Conservation (phyloP, 169 alveolate species). For the Cryptosporidium bovis region DNA sequence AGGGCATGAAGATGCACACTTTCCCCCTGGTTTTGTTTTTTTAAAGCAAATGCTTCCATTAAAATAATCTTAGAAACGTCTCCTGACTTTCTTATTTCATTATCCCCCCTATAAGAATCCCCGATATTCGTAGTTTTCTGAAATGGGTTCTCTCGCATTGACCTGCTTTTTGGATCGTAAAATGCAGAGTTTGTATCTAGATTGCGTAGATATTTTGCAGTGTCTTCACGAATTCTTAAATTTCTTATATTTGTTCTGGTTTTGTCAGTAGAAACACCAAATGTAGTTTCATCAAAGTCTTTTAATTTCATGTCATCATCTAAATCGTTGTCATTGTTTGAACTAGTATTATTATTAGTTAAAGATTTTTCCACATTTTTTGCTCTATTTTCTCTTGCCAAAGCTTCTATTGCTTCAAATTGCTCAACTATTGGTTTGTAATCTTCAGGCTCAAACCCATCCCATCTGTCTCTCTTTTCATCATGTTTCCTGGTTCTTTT, state of each 20-base stretch:
- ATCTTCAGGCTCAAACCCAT: constrained; percentile 93
- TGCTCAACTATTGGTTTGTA: constrained; percentile 88
- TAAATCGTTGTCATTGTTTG: neutral
- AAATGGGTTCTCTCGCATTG: constrained; percentile 94
- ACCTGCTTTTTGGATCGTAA: constrained; percentile 96
- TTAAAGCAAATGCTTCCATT: constrained; percentile 47
- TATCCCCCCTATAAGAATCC: constrained; percentile 89
- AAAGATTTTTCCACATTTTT: constrained; percentile 77
- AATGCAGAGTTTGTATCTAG: constrained; percentile 93
- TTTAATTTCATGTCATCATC: constrained; percentile 78
- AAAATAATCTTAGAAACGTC: constrained; percentile 76
- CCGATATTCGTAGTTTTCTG: constrained; percentile 74
- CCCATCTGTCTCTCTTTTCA: constrained; percentile 97
- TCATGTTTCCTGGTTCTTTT: constrained; percentile 81
- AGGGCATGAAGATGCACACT: constrained; percentile 49
- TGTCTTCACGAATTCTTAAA: constrained; percentile 96
- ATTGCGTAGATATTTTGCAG: constrained; percentile 95
- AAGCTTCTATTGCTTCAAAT: constrained; percentile 88
- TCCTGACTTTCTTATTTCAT: constrained; percentile 83
- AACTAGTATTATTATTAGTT: neutral
- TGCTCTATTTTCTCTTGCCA: constrained; percentile 85
- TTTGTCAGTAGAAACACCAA: constrained; percentile 83
- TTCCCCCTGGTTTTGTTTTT: constrained; percentile 58
- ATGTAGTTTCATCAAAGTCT: constrained; percentile 77
- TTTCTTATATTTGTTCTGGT: constrained; percentile 88